Conservation (phyloP, 2,329 filamentous ascomycete species). For the Hymenoscyphus occultus region DNA sequence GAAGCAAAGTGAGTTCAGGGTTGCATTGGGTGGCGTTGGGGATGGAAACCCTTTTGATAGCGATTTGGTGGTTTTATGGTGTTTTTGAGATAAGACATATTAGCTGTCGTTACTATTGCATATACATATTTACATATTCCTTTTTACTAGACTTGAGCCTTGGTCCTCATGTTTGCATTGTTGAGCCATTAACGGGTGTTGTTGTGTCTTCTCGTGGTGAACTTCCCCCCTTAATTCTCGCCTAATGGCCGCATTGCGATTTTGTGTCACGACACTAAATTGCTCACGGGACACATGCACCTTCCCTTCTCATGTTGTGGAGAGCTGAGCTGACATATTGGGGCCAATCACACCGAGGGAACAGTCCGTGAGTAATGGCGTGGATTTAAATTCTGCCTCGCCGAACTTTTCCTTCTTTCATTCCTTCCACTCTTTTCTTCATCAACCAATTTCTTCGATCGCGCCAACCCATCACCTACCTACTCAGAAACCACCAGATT, state of each 20-base stretch:
- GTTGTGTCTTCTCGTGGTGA: background rate
- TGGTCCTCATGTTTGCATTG: background rate
- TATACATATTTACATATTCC: background rate
- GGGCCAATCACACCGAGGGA: background rate
- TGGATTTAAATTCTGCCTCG: background rate
- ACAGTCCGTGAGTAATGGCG: background rate
- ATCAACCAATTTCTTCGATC: background rate
- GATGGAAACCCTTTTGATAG: conserved; percentile 7
- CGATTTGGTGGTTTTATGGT: conserved; percentile 7
- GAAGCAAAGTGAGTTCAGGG: background rate
- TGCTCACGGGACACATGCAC: background rate
- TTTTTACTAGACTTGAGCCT: background rate
- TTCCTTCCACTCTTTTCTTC: background rate
- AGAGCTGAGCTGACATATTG: background rate
- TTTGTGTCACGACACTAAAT: background rate
- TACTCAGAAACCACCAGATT: background rate
- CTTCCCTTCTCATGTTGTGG: background rate
- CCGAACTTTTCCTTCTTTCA: background rate
- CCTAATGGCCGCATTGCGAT: background rate
- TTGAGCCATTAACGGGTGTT: background rate
- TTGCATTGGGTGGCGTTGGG: conserved; percentile 16
- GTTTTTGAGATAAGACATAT: conserved; percentile 2
- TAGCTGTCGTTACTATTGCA: conserved; percentile 8
- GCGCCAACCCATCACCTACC: background rate
- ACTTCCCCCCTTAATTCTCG: conserved; percentile 1